Evolutionary conservation across 2,329 filamentous ascomycete genomes (phyloP).

Genomic region (Ceratocystis huliohia): DNA sequence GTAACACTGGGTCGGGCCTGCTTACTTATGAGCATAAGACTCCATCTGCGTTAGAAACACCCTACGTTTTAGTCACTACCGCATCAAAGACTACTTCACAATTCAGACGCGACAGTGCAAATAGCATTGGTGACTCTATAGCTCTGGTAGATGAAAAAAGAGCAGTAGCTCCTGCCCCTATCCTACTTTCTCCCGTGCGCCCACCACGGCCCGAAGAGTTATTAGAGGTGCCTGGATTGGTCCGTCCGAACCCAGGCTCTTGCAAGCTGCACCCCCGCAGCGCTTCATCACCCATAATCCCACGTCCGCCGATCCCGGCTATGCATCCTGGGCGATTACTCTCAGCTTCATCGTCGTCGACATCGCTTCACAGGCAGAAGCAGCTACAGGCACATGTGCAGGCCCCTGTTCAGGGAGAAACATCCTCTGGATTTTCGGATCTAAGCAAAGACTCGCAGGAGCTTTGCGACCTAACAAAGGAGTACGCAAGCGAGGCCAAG

Average conservation of each 20-base stretch:
- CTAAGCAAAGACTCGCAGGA: not conserved
- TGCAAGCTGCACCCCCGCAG: conserved; percentile 16
- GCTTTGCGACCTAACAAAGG: not conserved
- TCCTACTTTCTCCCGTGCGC: not conserved
- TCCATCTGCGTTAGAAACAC: not conserved
- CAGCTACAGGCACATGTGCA: not conserved
- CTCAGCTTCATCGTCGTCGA: conserved; percentile 8
- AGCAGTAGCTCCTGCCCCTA: not conserved
- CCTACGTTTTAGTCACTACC: not conserved
- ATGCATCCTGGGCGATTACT: conserved; percentile 19
- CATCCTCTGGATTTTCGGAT: not conserved
- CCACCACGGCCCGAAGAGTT: conserved; percentile 13
- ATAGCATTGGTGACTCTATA: not conserved
- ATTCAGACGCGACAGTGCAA: conserved; percentile 6
- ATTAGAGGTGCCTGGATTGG: conserved; percentile 14
- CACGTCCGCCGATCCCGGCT: conserved; percentile 16
- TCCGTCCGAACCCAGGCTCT: conserved; percentile 5
- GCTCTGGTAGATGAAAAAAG: not conserved
- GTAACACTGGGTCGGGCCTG: not conserved
- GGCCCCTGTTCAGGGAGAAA: not conserved
- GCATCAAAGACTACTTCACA: not conserved
- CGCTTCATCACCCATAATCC: conserved; percentile 13
- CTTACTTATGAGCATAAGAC: not conserved
- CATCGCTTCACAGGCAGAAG: not conserved
- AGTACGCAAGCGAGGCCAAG: not conserved